Conservation (phyloP, 2,329 filamentous ascomycete genomes). For the Fusarium sp. region DNA sequence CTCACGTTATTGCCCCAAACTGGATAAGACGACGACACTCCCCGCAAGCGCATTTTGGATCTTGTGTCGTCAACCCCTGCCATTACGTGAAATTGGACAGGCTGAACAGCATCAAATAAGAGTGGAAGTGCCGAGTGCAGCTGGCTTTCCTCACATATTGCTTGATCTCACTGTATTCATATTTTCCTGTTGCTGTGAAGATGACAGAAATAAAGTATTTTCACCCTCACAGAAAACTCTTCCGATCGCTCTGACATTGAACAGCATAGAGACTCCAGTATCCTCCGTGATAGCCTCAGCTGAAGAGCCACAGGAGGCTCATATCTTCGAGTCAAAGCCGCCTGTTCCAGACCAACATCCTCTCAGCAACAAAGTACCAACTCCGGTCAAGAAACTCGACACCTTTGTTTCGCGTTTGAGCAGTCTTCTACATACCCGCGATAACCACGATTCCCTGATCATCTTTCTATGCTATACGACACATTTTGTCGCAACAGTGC, state of each 20-base stretch:
- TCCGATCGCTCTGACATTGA: not conserved
- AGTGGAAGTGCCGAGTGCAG: not conserved
- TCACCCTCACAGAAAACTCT: rapidly evolving
- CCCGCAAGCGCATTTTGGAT: conserved; percentile 9
- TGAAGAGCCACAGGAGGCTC: not conserved
- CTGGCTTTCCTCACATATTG: not conserved
- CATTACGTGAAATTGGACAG: not conserved
- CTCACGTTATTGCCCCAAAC: conserved; percentile 4
- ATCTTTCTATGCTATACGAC: conserved; percentile 35
- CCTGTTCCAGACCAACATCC: rapidly evolving
- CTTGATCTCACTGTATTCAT: rapidly evolving
- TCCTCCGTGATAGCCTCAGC: not conserved
- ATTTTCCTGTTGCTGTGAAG: rapidly evolving
- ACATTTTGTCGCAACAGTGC: conserved; percentile 25
- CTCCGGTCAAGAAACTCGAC: conserved; percentile 24
- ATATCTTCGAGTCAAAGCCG: not conserved
- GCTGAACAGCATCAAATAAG: not conserved
- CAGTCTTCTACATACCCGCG: conserved; percentile 35
- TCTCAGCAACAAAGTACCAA: not conserved
- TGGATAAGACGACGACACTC: conserved; percentile 16
- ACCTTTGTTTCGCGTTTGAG: conserved; percentile 24
- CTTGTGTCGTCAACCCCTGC: not conserved
- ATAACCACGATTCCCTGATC: conserved; percentile 30
- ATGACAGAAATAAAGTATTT: conserved; percentile 21
- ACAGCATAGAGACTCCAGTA: not conserved